Evolutionary conservation across 805 yeast genomes (phyloP).

Genomic region (Starmerella sp.): DNA sequence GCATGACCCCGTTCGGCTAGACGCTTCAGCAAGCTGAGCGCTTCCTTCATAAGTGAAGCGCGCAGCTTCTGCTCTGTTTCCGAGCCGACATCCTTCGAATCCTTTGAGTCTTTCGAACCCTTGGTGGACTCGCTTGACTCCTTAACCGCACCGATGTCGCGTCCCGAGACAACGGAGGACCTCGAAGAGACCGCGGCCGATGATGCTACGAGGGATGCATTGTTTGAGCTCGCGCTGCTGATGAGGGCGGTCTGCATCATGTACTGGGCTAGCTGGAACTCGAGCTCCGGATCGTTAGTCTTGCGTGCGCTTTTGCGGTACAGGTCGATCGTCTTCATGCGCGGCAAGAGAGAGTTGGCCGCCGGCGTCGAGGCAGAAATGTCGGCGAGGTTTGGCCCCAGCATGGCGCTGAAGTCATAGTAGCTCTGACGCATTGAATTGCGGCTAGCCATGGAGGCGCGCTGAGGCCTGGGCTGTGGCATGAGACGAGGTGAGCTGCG

Average conservation of each 20-base stretch:
- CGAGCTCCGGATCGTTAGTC: constrained; percentile 72
- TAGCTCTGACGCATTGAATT: constrained; percentile 10
- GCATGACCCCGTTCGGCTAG: constrained; percentile 69
- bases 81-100: background rate
- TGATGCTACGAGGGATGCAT: background rate
- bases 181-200: background rate
- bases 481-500: background rate
- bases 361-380: constrained; percentile 10
- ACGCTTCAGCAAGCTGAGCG: constrained; percentile 54
- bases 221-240: background rate
- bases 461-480: constrained; percentile 1
- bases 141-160: background rate
- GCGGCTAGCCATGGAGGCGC: constrained; percentile 1
- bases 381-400: background rate
- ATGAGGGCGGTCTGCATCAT: constrained; percentile 71
- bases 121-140: background rate
- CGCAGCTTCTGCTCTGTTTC: background rate
- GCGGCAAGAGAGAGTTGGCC: constrained; percentile 42
- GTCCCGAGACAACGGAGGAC: background rate
- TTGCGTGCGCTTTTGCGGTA: constrained; percentile 78
- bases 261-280: constrained; percentile 84
- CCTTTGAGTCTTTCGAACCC: background rate
- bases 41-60: constrained; percentile 61
- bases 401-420: constrained; percentile 12
- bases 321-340: constrained; percentile 74